Percentiles rank a stretch among this genome's conserved stretches.
Evolutionary conservation across 768 basidiomycete species (phyloP).

Genomic region (Hypholoma sublateritium): DNA sequence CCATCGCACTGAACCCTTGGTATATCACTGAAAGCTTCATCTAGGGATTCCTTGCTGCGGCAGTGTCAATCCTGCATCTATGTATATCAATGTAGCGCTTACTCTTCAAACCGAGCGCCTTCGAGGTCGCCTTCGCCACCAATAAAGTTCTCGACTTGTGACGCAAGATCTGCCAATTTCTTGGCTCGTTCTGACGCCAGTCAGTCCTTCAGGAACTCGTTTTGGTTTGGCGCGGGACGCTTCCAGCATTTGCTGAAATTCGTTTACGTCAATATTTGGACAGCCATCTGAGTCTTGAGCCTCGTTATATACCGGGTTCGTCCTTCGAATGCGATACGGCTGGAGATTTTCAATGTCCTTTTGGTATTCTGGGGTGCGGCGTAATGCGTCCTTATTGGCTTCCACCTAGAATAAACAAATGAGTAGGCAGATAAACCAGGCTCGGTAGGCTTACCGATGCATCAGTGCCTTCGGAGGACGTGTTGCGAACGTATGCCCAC

Average conservation of each 20-base stretch:
- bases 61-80: slow-evolving; percentile 4
- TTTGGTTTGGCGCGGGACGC: slow-evolving; percentile 33
- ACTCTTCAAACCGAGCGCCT: slow-evolving; percentile 93
- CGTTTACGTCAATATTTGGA: slow-evolving; percentile 76
- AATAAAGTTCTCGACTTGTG: slow-evolving; percentile 88
- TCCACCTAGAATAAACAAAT: slow-evolving; percentile 41
- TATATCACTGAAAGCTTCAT: slow-evolving; percentile 62
- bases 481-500: slow-evolving; percentile 39
- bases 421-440: not conserved
- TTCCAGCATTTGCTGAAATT: slow-evolving; percentile 75
- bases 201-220: slow-evolving; percentile 45
- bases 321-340: slow-evolving; percentile 50
- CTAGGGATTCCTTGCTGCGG: slow-evolving; percentile 65
- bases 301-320: slow-evolving; percentile 18
- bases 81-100: slow-evolving; percentile 28
- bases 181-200: slow-evolving; percentile 65
- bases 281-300: slow-evolving; percentile 81
- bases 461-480: slow-evolving; percentile 32
- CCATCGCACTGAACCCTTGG: no score
- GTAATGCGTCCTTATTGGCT: slow-evolving; percentile 67
- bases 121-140: slow-evolving; percentile 87
- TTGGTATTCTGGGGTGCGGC: slow-evolving; percentile 63
- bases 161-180: slow-evolving; percentile 72
- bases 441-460: slow-evolving; percentile 46
- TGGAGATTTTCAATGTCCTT: slow-evolving; percentile 68